Evolutionary conservation across 441 rosid species (phyloP).

Genomic region (Bocquillonia castaneifolia): DNA sequence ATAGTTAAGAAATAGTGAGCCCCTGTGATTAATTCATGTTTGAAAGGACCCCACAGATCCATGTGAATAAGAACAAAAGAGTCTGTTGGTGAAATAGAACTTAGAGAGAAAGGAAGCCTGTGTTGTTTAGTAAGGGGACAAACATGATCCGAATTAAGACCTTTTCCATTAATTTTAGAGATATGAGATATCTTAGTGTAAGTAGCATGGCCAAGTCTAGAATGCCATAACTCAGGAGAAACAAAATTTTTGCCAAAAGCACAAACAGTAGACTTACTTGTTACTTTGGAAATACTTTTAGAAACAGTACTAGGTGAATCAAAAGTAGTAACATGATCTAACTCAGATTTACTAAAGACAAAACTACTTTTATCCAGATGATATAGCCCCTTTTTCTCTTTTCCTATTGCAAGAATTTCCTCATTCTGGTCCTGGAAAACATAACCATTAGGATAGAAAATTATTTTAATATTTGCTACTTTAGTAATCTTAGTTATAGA

Average conservation of each 20-base stretch:
- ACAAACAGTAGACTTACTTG: not conserved
- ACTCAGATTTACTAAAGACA: not conserved
- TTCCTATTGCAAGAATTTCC: not conserved
- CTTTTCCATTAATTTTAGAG: not conserved
- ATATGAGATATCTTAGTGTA: not conserved
- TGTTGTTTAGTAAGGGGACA: not conserved
- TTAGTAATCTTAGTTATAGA: not conserved
- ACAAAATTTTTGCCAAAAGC: not conserved
- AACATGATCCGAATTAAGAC: not conserved
- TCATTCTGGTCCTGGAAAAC: not conserved
- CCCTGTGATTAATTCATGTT: not conserved
- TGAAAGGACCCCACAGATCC: not conserved
- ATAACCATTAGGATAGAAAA: not conserved
- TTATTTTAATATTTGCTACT: not conserved
- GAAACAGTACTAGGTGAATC: not conserved
- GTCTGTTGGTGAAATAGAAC: no score
- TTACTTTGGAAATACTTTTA: not conserved
- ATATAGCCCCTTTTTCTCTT: not conserved
- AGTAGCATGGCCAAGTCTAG: not conserved
- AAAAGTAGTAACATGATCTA: not conserved
- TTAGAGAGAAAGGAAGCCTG: not conserved
- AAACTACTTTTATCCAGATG: not conserved
- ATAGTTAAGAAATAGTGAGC: not conserved
- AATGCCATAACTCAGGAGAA: not conserved
- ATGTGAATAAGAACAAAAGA: not conserved